phyloP scores from a whole-genome alignment of 805 yeast genomes.

The Yarrowia sp. region DNA sequence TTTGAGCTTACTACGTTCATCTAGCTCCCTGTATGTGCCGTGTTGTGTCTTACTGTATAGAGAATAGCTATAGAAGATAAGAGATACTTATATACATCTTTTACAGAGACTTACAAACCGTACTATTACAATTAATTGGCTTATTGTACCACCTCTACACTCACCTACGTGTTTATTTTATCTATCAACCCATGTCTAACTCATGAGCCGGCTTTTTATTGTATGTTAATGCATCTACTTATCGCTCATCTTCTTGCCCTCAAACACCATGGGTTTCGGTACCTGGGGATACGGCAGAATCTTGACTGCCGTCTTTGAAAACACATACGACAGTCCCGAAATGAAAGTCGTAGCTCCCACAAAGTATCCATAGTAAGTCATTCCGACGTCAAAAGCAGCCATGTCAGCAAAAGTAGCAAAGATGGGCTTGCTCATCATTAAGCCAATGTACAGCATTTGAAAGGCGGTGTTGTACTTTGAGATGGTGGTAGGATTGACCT shows the following conservation, averaged over 20 bases:
- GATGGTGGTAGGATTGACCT: slow-evolving; percentile 80
- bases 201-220: neutral
- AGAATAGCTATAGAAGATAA: no score
- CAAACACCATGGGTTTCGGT: neutral
- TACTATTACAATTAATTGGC: no score
- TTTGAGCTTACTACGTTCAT: no score
- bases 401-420: slow-evolving; percentile 39
- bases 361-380: slow-evolving; percentile 41
- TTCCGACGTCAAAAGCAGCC: slow-evolving; percentile 34
- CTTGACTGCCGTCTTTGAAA: slow-evolving; percentile 67
- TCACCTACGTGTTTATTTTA: no score
- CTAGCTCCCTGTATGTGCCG: no score
- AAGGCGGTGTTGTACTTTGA: slow-evolving; percentile 88
- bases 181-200: no score
- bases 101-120: no score
- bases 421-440: slow-evolving; percentile 57
- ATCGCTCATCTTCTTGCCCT: slow-evolving; percentile 15
- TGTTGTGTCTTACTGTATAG: no score
- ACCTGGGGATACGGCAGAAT: slow-evolving; percentile 38
- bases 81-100: no score
- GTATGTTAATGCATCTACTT: neutral
- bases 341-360: slow-evolving; percentile 69
- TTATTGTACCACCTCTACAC: no score
- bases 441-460: slow-evolving; percentile 85
- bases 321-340: slow-evolving; percentile 76